Evolutionary conservation across 306 rosid genomes (phyloP), one percentile per base, ranked within the genome.

Genomic region (Calophaca sinica): DNA sequence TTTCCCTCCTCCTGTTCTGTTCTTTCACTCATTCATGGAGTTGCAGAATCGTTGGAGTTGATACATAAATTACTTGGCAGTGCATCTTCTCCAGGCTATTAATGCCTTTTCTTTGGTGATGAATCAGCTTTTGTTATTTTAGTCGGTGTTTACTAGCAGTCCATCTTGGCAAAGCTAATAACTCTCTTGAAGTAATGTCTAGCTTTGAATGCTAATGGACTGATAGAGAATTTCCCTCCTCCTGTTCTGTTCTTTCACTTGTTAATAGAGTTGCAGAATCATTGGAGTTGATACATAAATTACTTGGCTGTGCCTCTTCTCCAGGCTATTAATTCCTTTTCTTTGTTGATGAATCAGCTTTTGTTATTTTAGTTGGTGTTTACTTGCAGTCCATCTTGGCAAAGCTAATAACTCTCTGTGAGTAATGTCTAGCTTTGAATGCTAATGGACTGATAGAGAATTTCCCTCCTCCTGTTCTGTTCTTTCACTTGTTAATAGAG

Each of bases 81-180:
- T n/a, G 5, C 39, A 9, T 58, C 36, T 33, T 41, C 9, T 41
- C 45, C 45, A 41, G 8, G 8, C 9, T 6, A 7, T 41, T 41
- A 41, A 41, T 41, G 45, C 7, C 9, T 41, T 41, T 41, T 41
- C 45, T 7, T 5, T 33, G 36, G 45, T 7, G 7, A 41, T 0
- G 9, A 7, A 41, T 41, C 9, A 41, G 1, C 9, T 41, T 7
- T 41, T 41, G 9, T 41, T 41, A 41, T 41, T 41, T 41, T 41
- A 41, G 8, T 41, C 9, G 5, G 48, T 36, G 29, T 5, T 31
- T 15, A 12, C 4, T 6, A 1, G 31, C 5, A 73, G 92, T 90
- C 89, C 94, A 84, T 93, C 94, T 87, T 88, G 94, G 94, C 90
- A 86, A 86, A 84, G 88, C 92, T 83, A 86, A 32, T 77, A 85